Conservation (phyloP, 2,329 filamentous ascomycete genomes). For the Ceratocystis cubensis region DNA sequence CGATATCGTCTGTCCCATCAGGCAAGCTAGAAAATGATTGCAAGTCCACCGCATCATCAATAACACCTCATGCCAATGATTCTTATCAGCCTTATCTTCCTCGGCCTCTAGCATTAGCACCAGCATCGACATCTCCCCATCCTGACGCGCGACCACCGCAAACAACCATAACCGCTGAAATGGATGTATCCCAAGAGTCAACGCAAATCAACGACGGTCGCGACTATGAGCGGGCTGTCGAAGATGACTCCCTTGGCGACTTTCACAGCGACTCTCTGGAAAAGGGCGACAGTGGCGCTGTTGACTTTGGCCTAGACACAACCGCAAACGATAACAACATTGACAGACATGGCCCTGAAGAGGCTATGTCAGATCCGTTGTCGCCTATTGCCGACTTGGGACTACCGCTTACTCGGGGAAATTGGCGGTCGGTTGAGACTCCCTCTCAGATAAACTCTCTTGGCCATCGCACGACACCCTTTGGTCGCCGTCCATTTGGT, state of each 20-base stretch:
- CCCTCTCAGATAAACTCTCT: slow-evolving; percentile 29
- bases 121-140: neutral
- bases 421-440: slow-evolving; percentile 29
- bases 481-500: slow-evolving; percentile 22
- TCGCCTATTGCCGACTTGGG: slow-evolving; percentile 27
- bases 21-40: neutral
- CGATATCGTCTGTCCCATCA: neutral
- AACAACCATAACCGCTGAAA: slow-evolving; percentile 11
- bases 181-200: slow-evolving; percentile 27
- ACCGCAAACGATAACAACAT: slow-evolving; percentile 33
- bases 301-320: slow-evolving; percentile 26
- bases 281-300: slow-evolving; percentile 21
- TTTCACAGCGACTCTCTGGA: slow-evolving; percentile 26
- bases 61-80: neutral
- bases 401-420: slow-evolving; percentile 30
- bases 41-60: neutral
- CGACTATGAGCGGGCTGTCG: slow-evolving; percentile 39
- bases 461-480: slow-evolving; percentile 26
- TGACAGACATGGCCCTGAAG: slow-evolving; percentile 29
- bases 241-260: slow-evolving; percentile 21
- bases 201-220: slow-evolving; percentile 46
- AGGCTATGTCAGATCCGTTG: slow-evolving; percentile 29
- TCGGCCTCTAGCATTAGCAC: neutral
- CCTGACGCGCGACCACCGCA: neutral
- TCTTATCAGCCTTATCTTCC: neutral